Conservation (phyloP, 768 basidiomycete genomes). For the Suillus discolor region DNA sequence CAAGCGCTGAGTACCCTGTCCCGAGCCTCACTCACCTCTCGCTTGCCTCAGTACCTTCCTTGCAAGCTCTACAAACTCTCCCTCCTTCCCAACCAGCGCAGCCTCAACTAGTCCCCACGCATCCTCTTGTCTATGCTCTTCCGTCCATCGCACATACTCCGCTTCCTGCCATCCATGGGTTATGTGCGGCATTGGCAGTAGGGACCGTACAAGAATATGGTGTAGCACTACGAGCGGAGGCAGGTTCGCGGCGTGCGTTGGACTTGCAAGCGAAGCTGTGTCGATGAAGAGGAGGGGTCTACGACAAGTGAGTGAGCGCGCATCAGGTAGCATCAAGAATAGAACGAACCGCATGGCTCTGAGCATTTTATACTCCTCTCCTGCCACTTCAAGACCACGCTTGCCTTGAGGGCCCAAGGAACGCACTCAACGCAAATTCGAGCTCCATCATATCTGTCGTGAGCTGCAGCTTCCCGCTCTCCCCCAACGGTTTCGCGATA, state of each 20-base stretch:
- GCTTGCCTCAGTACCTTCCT: constrained; percentile 61
- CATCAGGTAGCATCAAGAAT: not conserved
- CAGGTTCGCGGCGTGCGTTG: constrained; percentile 72
- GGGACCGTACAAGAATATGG: constrained; percentile 88
- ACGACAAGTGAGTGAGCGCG: constrained; percentile 5
- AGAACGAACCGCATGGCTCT: constrained; percentile 78
- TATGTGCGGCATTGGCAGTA: constrained; percentile 82
- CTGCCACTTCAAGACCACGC: constrained; percentile 72
- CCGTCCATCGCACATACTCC: constrained; percentile 96
- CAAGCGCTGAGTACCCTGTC: too few relatives aligned
- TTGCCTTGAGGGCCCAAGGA: constrained; percentile 63
- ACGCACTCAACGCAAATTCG: constrained; percentile 88
- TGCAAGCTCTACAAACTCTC: constrained; percentile 64
- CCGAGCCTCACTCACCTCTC: constrained; percentile 7
- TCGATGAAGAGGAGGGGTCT: constrained; percentile 93
- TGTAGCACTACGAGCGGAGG: constrained; percentile 88
- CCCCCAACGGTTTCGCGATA: constrained; percentile 87
- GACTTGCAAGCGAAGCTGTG: constrained; percentile 64
- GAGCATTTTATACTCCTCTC: constrained; percentile 85
- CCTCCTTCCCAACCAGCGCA: constrained; percentile 46
- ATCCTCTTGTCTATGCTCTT: constrained; percentile 85
- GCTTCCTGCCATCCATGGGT: constrained; percentile 93
- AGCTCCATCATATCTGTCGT: constrained; percentile 96
- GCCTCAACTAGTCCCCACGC: constrained; percentile 79
- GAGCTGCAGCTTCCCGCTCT: constrained; percentile 91